Conservation (phyloP, 83 land plant species). For the Picea abies region DNA sequence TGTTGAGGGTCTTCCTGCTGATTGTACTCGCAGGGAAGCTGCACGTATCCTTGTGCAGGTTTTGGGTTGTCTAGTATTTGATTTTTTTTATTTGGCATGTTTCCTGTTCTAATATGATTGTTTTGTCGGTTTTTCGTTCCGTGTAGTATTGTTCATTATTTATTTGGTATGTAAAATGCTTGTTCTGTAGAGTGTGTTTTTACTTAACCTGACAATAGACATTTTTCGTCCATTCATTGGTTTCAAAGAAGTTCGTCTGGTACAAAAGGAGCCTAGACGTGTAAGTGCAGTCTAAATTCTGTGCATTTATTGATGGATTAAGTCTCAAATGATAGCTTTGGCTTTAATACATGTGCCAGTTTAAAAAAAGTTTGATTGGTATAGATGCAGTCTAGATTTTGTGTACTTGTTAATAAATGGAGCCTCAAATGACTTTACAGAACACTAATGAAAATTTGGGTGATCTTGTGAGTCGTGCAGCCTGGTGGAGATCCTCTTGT, state of each 20-base stretch:
- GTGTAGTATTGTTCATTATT: conserved; percentile 4
- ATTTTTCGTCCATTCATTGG: conserved; percentile 83
- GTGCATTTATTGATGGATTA: not conserved
- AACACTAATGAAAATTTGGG: not conserved
- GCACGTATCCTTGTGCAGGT: conserved; percentile 61
- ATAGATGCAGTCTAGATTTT: not conserved
- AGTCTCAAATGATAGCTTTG: not conserved
- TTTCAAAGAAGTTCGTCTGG: conserved; percentile 70
- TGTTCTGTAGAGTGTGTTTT: not conserved
- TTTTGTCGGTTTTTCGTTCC: not conserved
- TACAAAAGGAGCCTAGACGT: conserved; percentile 62
- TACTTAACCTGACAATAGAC: conserved; percentile 33
- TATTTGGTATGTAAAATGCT: not conserved
- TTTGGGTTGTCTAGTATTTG: too few relatives aligned
- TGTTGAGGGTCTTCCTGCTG: conserved; percentile 67
- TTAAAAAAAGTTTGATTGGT: not conserved
- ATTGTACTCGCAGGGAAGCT: conserved; percentile 60
- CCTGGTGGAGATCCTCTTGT: conserved; percentile 59
- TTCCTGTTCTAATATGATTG: too few relatives aligned
- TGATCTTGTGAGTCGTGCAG: conserved; percentile 27
- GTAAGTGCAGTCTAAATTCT: conserved; percentile 28
- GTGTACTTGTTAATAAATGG: not conserved
- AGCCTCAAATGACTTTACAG: not conserved
- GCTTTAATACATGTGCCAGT: not conserved
- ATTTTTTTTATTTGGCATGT: too few relatives aligned